phyloP scores from a whole-genome alignment of 768 basidiomycete genomes.

The Agrocybe chaxingu region DNA sequence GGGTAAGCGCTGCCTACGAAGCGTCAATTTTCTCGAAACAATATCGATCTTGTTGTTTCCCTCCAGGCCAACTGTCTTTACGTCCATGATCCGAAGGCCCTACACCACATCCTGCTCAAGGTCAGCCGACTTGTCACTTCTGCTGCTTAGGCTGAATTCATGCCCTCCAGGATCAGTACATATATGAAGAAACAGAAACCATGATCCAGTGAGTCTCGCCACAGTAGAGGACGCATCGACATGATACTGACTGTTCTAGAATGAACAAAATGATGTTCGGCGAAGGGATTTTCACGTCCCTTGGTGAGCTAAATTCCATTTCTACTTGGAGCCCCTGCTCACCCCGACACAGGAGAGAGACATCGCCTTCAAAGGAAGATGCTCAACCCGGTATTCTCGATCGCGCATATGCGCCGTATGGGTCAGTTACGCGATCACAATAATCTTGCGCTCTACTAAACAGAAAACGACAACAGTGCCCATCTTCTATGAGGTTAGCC shows the following conservation, averaged over 20 bases:
- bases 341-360: constrained; percentile 19
- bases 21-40: neutral
- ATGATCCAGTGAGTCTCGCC: neutral
- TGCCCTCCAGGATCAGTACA: constrained; percentile 1
- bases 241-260: neutral
- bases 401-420: constrained; percentile 28
- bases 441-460: neutral
- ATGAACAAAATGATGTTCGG: neutral
- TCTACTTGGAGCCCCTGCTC: neutral
- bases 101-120: constrained; percentile 36
- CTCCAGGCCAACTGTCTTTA: constrained; percentile 25
- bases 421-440: constrained; percentile 7
- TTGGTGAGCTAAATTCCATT: neutral
- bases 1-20: neutral
- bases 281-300: neutral
- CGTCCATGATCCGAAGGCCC: constrained; percentile 32
- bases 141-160: neutral
- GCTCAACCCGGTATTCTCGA: constrained; percentile 33
- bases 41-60: neutral
- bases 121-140: constrained; percentile 18
- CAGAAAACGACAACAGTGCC: neutral
- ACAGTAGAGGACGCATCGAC: neutral
- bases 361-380: constrained; percentile 32
- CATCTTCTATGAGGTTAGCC: constrained; percentile 4
- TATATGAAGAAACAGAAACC: constrained; percentile 1